phyloP scores from a whole-genome alignment of 2,329 filamentous ascomycete species.

The Pyrenochaeta sp. region DNA sequence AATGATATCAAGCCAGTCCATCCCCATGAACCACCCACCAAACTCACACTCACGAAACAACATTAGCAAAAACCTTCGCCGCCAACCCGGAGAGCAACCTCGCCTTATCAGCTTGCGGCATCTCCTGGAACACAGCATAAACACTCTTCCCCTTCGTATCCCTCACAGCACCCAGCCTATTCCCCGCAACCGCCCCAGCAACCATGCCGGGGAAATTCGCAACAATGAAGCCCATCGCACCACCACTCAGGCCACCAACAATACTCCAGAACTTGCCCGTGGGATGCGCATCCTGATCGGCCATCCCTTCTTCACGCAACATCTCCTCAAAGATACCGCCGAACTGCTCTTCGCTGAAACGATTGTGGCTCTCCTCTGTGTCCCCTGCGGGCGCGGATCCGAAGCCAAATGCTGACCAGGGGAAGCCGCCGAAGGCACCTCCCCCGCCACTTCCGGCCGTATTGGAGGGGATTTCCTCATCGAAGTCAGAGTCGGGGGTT shows the following conservation, averaged over 20 bases:
- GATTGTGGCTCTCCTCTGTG: slow-evolving; percentile 59
- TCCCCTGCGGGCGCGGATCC: slow-evolving; percentile 54
- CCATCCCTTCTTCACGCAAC: slow-evolving; percentile 69
- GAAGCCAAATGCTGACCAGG: slow-evolving; percentile 79
- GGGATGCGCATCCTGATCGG: slow-evolving; percentile 68
- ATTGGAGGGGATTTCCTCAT: slow-evolving; percentile 59
- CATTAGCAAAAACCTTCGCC: slow-evolving; percentile 84
- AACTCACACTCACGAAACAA: slow-evolving; percentile 54
- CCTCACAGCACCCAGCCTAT: slow-evolving; percentile 85
- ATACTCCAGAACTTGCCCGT: slow-evolving; percentile 86
- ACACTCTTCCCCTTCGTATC: slow-evolving; percentile 96
- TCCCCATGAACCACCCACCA: slow-evolving; percentile 1
- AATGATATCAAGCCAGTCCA: slow-evolving; percentile 9
- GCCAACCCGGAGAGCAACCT: slow-evolving; percentile 84
- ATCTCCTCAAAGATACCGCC: slow-evolving; percentile 69
- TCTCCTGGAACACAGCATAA: slow-evolving; percentile 87
- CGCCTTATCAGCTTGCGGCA: slow-evolving; percentile 83
- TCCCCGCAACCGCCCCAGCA: slow-evolving; percentile 91
- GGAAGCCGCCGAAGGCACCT: slow-evolving; percentile 62
- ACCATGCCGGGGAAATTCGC: slow-evolving; percentile 89
- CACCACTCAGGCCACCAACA: slow-evolving; percentile 85
- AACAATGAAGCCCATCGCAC: slow-evolving; percentile 91
- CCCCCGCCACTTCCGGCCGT: slow-evolving; percentile 4
- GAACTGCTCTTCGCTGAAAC: slow-evolving; percentile 81
- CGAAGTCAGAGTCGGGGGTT: slow-evolving; percentile 55